A percentile compares a stretch with the other conserved stretches of the same genome.
Evolutionary conservation across 176 grass and related monocot species (phyloP).

Genomic region (Dactylis glomerata): DNA sequence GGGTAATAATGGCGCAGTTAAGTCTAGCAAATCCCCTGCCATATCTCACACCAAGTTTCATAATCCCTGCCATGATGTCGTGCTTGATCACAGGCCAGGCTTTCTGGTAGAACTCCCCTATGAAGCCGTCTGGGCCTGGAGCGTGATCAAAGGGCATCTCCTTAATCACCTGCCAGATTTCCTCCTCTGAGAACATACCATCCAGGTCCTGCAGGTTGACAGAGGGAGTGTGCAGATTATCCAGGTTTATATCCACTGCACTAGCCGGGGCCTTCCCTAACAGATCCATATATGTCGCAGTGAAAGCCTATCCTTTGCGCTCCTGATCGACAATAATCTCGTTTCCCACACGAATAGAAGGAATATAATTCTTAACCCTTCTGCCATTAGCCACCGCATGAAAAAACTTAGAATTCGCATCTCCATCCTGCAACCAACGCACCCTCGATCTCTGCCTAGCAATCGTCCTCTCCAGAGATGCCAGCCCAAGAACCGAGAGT

Average conservation of each 20-base stretch:
- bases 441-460: background rate
- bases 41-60: too few relatives aligned
- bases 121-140: too few relatives aligned
- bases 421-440: background rate
- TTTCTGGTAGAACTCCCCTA: too few relatives aligned
- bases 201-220: background rate
- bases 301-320: background rate
- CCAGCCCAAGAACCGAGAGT: background rate
- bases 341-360: background rate
- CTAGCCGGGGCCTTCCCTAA: background rate
- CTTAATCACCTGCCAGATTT: too few relatives aligned
- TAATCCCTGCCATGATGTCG: too few relatives aligned
- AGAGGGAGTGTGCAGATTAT: background rate
- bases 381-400: background rate
- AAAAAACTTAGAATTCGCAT: background rate
- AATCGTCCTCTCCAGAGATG: background rate
- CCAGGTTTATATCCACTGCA: background rate
- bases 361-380: background rate
- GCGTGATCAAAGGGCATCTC: too few relatives aligned
- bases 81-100: too few relatives aligned
- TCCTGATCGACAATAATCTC: background rate
- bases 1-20: too few relatives aligned
- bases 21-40: too few relatives aligned
- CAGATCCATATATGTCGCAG: background rate
- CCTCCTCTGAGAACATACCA: too few relatives aligned